Conservation (phyloP, 768 basidiomycete species). For the Amanita muscaria region DNA sequence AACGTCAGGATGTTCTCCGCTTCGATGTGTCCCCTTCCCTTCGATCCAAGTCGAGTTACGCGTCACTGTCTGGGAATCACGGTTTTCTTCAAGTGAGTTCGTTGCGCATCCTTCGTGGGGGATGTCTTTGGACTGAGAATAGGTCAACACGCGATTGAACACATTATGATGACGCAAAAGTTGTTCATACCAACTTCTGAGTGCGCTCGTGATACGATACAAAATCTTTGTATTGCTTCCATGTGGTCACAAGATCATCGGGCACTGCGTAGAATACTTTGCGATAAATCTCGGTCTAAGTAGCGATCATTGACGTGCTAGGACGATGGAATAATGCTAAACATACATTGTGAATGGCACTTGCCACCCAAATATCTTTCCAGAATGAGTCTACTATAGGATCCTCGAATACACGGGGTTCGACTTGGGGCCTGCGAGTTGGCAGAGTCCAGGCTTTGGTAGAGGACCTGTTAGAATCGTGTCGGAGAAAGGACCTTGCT, state of each 20-base stretch:
- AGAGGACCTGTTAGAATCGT: constrained; percentile 32
- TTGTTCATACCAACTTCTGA: constrained; percentile 49
- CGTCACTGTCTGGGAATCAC: constrained; percentile 20
- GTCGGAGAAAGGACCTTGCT: background rate
- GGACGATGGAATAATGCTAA: background rate
- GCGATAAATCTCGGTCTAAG: constrained; percentile 88
- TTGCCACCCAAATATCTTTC: constrained; percentile 83
- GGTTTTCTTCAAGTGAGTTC: too few species aligned
- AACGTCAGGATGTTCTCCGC: constrained; percentile 25
- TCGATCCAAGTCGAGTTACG: constrained; percentile 21
- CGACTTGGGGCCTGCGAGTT: constrained; percentile 60
- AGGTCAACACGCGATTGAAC: too few species aligned
- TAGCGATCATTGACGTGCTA: constrained; percentile 12
- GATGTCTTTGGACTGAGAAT: too few species aligned
- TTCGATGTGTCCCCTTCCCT: constrained; percentile 14
- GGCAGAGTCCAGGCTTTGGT: constrained; percentile 55
- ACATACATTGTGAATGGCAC: constrained; percentile 82
- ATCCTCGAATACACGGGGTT: constrained; percentile 77
- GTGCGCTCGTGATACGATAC: constrained; percentile 65
- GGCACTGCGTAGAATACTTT: constrained; percentile 93
- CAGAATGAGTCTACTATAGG: constrained; percentile 84
- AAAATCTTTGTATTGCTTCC: constrained; percentile 93
- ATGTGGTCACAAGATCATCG: constrained; percentile 87
- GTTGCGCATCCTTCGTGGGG: too few species aligned
- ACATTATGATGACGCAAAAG: too few species aligned